Evolutionary conservation across 2,329 filamentous ascomycete species (phyloP), one percentile per base, ranked within the genome.

Genomic region (Trichophyton mentagrophytes): DNA sequence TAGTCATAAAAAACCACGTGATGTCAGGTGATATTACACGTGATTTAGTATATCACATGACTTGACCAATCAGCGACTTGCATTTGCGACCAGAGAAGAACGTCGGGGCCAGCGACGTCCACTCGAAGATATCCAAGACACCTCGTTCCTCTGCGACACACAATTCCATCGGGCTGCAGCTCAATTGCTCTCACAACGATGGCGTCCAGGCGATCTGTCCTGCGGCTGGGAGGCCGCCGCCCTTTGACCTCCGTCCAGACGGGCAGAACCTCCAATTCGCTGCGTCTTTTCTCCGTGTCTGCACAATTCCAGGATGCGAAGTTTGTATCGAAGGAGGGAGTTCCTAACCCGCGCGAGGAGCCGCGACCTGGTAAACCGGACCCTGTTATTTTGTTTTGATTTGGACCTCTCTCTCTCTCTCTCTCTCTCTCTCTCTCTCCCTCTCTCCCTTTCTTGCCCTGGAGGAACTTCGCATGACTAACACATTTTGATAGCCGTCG

Each of bases 281-380:
- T 49, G 17, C 57, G 62, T 7, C 74, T 76, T 63, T 73, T 74
- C 46, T 72, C 74, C 56, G 70, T 72, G 57, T 58, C 61, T 2
- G 57, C 68, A 27, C 69, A 73, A 62, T 67, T 76, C 62, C 73
- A 72, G 61, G 67, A 73, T 67, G 72, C 76, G 64, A 74, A 76
- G 69, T 82, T 86, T 71, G 78, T 78, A 67, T 73, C 84, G 65
- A 53, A 55, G 27, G 82, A 83, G 72, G 82, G 86, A 62, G 76
- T 78, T 53, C 78, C 82, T 62, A 89, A 90, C 77, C 78, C 87
- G 79, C 82, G 88, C 71, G 78, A 82, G 66, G 85, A 85, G 57
- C 71, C 74, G 67, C 74, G 78, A 65, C 74, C 76, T 63, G 74
- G 78, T 80, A 73, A 67, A 77, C 74, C 38, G 15, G 17, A 42